Conservation (phyloP, 306 rosid species). For the Casuarina glauca region DNA sequence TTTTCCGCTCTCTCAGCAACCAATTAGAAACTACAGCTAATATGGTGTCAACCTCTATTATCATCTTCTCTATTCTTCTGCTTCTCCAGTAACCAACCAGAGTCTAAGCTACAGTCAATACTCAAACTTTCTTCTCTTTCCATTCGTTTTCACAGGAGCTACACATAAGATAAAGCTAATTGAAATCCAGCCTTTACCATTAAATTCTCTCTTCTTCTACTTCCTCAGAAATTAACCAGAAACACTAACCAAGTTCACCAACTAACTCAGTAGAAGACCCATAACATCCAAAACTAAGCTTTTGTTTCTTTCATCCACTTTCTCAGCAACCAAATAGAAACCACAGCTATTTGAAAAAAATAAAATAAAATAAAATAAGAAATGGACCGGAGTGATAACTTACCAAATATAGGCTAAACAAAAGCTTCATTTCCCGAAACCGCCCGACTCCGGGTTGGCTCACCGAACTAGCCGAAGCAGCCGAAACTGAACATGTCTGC, state of each 20-base stretch:
- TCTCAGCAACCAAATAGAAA: neutral
- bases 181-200: neutral
- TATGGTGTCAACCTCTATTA: neutral
- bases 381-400: constrained; percentile 5
- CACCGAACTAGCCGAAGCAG: constrained; percentile 7
- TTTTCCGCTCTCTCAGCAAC: no score
- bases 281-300: neutral
- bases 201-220: neutral
- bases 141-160: no score
- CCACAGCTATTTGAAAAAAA: neutral
- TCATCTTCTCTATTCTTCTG: neutral
- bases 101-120: neutral
- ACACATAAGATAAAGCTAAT: no score
- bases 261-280: neutral
- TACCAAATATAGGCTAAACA: constrained; percentile 51
- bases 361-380: neutral
- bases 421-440: constrained; percentile 23
- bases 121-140: neutral
- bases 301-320: neutral
- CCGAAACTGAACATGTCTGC: constrained; percentile 2
- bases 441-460: constrained; percentile 9
- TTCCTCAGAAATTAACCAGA: neutral
- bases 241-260: neutral
- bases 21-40: no score
- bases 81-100: neutral